Conservation (phyloP, 1,139 yeast genomes). For the Pichia sp. region DNA sequence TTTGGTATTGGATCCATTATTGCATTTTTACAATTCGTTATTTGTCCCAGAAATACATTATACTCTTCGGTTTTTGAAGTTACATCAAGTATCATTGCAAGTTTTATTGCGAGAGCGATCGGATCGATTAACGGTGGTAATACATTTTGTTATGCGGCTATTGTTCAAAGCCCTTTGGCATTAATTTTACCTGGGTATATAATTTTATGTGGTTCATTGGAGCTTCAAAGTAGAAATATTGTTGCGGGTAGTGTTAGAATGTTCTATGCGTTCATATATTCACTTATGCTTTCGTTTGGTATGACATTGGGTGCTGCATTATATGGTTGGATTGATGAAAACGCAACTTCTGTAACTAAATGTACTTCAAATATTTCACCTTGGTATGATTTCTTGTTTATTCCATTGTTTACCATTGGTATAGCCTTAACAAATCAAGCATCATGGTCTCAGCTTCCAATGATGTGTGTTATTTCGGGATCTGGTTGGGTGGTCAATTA, state of each 20-base stretch:
- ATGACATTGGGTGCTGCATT: constrained; percentile 88
- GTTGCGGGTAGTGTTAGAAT: constrained; percentile 94
- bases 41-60: constrained; percentile 77
- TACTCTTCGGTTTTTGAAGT: constrained; percentile 91
- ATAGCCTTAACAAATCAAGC: constrained; percentile 87
- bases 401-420: constrained; percentile 68
- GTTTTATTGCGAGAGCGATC: constrained; percentile 81
- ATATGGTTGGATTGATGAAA: constrained; percentile 86
- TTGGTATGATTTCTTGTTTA: constrained; percentile 70
- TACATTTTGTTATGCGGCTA: constrained; percentile 80
- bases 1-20: constrained; percentile 77
- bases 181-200: constrained; percentile 90
- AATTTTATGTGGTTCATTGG: constrained; percentile 84
- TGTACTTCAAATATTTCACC: constrained; percentile 51
- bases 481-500: constrained; percentile 81
- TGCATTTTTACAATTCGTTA: constrained; percentile 72
- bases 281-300: constrained; percentile 86
- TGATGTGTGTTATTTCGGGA: constrained; percentile 69
- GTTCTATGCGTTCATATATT: constrained; percentile 93
- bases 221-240: constrained; percentile 77
- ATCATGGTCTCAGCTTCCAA: constrained; percentile 65
- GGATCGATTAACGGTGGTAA: constrained; percentile 65
- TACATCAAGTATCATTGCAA: constrained; percentile 76
- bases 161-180: constrained; percentile 86
- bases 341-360: constrained; percentile 61